Conservation (phyloP, 805 yeast genomes). For the Candida nanaspora region DNA sequence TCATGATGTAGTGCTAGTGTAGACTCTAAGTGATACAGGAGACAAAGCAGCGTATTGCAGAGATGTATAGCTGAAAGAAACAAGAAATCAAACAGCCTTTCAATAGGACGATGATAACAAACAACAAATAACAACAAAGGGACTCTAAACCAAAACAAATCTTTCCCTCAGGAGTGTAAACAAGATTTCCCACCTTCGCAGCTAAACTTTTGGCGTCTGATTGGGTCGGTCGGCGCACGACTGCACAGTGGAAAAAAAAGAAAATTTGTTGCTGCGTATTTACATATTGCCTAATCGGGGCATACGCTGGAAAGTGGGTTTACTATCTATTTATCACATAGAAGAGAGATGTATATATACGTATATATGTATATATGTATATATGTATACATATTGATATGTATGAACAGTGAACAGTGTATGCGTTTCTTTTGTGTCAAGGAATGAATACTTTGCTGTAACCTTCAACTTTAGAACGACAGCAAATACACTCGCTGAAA, state of each 20-base stretch:
- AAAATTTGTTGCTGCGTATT: not conserved
- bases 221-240: not conserved
- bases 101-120: not conserved
- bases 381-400: too few species aligned
- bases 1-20: constrained; percentile 10
- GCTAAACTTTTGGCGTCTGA: not conserved
- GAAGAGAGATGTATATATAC: too few species aligned
- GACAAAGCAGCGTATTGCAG: too few species aligned
- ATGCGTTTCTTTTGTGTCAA: constrained; percentile 16
- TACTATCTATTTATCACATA: too few species aligned
- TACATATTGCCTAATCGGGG: not conserved
- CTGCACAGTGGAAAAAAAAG: not conserved
- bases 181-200: not conserved
- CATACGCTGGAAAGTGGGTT: too few species aligned
- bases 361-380: not conserved
- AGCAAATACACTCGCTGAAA: constrained; percentile 77
- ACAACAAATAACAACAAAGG: not conserved
- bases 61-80: too few species aligned
- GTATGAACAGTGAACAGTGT: too few species aligned
- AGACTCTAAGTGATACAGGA: too few species aligned
- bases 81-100: too few species aligned
- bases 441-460: constrained; percentile 57
- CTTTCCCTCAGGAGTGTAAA: too few species aligned
- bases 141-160: not conserved
- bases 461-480: constrained; percentile 67